These are phyloP conservation scores for Naegleria fowleri DNA, from an alignment of 208 protist genomes.

Conservation along the genomic window DNA sequence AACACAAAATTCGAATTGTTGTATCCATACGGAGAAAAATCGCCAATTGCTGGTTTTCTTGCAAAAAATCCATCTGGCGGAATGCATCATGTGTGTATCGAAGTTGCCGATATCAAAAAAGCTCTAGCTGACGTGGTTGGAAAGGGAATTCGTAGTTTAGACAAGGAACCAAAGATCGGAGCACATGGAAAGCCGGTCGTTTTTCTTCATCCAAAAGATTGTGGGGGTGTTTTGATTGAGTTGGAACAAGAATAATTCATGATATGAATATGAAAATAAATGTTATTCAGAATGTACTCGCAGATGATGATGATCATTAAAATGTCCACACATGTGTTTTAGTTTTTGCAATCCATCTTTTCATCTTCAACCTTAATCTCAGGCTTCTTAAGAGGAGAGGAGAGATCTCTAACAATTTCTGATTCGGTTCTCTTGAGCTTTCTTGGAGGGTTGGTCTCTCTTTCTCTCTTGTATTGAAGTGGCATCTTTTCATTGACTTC, in stretches of 20 bases:
- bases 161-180: slow-evolving; percentile 75
- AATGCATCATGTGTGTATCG: slow-evolving; percentile 86
- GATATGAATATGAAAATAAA: too few species aligned
- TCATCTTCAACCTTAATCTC: slow-evolving; percentile 4
- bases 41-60: slow-evolving; percentile 76
- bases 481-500: slow-evolving; percentile 50
- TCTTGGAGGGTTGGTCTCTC: neutral
- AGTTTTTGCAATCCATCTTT: neutral
- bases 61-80: slow-evolving; percentile 75
- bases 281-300: too few species aligned
- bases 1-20: slow-evolving; percentile 84
- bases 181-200: slow-evolving; percentile 85
- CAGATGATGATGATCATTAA: too few species aligned
- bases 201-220: slow-evolving; percentile 80
- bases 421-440: slow-evolving; percentile 8
- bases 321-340: too few species aligned
- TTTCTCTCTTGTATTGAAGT: slow-evolving; percentile 13
- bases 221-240: slow-evolving; percentile 78
- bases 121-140: slow-evolving; percentile 55
- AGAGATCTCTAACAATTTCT: neutral
- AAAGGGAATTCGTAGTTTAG: slow-evolving; percentile 65
- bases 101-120: slow-evolving; percentile 59
- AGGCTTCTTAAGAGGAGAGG: neutral
- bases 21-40: slow-evolving; percentile 72
- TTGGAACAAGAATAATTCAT: slow-evolving; percentile 65